A percentile compares a stretch with the other conserved stretches of the same genome.
phyloP scores from a whole-genome alignment of 2,329 filamentous ascomycete species.

The Ustulina deusta region DNA sequence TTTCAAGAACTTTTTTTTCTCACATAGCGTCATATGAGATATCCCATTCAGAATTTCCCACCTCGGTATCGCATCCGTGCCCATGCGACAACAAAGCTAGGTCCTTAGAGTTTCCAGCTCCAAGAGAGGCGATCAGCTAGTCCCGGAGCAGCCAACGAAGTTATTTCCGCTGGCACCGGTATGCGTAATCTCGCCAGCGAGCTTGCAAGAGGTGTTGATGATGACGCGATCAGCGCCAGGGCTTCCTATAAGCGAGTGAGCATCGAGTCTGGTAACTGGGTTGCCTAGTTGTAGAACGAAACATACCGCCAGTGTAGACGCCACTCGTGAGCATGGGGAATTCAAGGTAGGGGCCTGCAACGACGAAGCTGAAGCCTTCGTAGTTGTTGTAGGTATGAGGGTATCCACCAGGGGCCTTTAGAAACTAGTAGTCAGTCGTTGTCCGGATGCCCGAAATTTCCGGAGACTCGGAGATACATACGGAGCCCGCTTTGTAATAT shows the following conservation, averaged over 20 bases:
- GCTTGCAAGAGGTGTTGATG: conserved; percentile 67
- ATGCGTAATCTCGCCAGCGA: conserved; percentile 76
- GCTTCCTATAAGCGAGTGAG: conserved; percentile 56
- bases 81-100: background rate
- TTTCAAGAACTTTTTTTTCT: background rate
- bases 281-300: background rate
- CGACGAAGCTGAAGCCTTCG: conserved; percentile 70
- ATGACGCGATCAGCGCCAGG: conserved; percentile 76
- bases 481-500: conserved; percentile 60
- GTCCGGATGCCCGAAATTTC: background rate
- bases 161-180: conserved; percentile 75
- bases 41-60: background rate
- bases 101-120: background rate
- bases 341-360: conserved; percentile 71
- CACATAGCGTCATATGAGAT: background rate
- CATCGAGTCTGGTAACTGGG: background rate
- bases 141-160: conserved; percentile 71
- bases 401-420: conserved; percentile 63
- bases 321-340: conserved; percentile 68
- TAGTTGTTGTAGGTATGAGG: conserved; percentile 72
- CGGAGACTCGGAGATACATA: conserved; percentile 17
- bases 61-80: background rate
- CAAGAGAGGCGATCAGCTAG: conserved; percentile 36
- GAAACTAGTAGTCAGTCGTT: background rate
- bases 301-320: conserved; percentile 67